phyloP scores from a whole-genome alignment of 2,329 filamentous ascomycete genomes.

The Neonectria sp. region DNA sequence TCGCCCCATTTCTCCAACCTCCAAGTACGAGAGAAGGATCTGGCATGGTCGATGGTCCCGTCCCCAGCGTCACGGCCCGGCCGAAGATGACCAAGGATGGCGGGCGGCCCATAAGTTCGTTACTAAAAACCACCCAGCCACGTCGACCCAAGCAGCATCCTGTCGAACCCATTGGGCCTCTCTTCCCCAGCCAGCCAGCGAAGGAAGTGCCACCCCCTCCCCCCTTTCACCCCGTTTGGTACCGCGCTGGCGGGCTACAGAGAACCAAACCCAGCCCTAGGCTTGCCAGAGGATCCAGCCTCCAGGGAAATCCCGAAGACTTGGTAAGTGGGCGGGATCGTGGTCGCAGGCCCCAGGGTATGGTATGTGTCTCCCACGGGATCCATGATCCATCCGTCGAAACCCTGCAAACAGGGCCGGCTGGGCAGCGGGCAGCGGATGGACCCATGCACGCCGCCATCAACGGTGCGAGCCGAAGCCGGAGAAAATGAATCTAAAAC shows the following conservation, averaged over 20 bases:
- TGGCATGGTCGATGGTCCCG: constrained; percentile 7
- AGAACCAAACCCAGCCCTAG: constrained; percentile 10
- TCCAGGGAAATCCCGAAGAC: constrained; percentile 44
- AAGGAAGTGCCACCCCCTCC: constrained; percentile 19
- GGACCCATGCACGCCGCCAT: constrained; percentile 50
- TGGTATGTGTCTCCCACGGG: constrained; percentile 7
- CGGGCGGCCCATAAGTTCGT: neutral
- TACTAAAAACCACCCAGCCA: constrained; percentile 5
- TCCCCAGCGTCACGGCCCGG: constrained; percentile 7
- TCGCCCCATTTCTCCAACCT: neutral
- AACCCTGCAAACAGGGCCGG: constrained; percentile 7
- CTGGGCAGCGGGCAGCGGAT: constrained; percentile 34
- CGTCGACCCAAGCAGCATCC: constrained; percentile 4
- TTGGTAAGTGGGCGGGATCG: constrained; percentile 49
- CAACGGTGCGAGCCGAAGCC: constrained; percentile 57
- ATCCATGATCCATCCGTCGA: constrained; percentile 3
- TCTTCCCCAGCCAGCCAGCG: too few relatives aligned
- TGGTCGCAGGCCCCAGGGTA: constrained; percentile 33
- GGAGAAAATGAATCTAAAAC: constrained; percentile 53
- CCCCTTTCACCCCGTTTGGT: constrained; percentile 29
- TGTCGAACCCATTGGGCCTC: constrained; percentile 7
- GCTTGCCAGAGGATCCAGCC: constrained; percentile 35
- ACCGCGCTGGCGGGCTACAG: constrained; percentile 38
- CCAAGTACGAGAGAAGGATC: neutral
- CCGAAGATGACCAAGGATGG: neutral